These are phyloP conservation scores for Tolypocladium tropicale DNA, from an alignment of 2,329 filamentous ascomycete species.

Conservation along the genomic window DNA sequence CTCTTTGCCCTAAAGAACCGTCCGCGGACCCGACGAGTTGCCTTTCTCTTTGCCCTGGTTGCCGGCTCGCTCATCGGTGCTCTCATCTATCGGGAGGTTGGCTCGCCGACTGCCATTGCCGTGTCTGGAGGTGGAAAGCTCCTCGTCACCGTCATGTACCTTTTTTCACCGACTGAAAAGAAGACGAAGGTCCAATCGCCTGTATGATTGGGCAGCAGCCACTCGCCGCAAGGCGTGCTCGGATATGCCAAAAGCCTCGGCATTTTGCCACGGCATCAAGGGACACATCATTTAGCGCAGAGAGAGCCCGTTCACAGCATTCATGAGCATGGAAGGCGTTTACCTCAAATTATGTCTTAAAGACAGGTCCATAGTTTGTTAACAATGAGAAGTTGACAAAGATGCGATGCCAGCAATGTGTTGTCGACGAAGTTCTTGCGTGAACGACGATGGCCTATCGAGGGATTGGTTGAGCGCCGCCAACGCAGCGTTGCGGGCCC, in stretches of 20 bases:
- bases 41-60: slow-evolving; percentile 37
- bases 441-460: not conserved
- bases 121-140: slow-evolving; percentile 15
- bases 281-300: not conserved
- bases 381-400: not conserved
- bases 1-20: slow-evolving; percentile 37
- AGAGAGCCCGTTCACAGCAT: no score
- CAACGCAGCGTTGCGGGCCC: not conserved
- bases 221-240: not conserved
- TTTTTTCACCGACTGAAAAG: slow-evolving; percentile 9
- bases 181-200: slow-evolving; percentile 1
- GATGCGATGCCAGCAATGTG: not conserved
- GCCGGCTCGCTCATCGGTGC: slow-evolving; percentile 42
- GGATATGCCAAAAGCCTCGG: not conserved
- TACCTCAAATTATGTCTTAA: not conserved
- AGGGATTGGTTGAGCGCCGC: not conserved
- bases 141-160: slow-evolving; percentile 11
- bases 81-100: slow-evolving; percentile 25
- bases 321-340: not conserved
- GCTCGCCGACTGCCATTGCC: slow-evolving; percentile 12
- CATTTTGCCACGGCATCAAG: not conserved
- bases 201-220: not conserved
- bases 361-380: not conserved
- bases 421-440: not conserved
- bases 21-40: slow-evolving; percentile 35